Percentiles rank a stretch among this genome's conserved stretches.
Evolutionary conservation across 2,329 filamentous ascomycete species (phyloP).

Genomic region (Westerdykella sp.): DNA sequence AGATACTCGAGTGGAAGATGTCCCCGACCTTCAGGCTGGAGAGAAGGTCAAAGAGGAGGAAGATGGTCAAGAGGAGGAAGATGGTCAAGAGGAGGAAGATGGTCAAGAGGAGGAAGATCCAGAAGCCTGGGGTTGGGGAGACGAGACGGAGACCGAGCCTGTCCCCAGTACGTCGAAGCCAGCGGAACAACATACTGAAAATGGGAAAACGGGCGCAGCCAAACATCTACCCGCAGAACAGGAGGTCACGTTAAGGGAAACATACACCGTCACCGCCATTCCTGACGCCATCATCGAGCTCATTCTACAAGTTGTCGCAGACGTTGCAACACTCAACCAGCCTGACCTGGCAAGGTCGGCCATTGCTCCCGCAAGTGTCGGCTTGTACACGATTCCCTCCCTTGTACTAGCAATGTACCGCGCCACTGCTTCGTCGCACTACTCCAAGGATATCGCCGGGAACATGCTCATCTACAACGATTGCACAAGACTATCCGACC

Average conservation of each 20-base stretch:
- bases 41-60: slow-evolving; percentile 16
- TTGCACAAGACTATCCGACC: slow-evolving; percentile 51
- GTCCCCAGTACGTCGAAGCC: slow-evolving; percentile 14
- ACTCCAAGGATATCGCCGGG: slow-evolving; percentile 53
- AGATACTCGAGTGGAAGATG: slow-evolving; percentile 8
- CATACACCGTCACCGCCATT: slow-evolving; percentile 81
- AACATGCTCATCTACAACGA: slow-evolving; percentile 64
- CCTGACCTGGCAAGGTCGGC: slow-evolving; percentile 44
- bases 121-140: slow-evolving; percentile 83
- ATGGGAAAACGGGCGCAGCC: slow-evolving; percentile 21
- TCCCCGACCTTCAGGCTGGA: slow-evolving; percentile 13
- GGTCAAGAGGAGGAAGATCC: slow-evolving; percentile 32
- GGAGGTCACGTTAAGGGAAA: slow-evolving; percentile 75
- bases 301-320: slow-evolving; percentile 48
- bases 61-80: slow-evolving; percentile 24
- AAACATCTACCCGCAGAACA: slow-evolving; percentile 35
- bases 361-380: slow-evolving; percentile 61
- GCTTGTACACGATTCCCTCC: slow-evolving; percentile 65
- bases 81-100: slow-evolving; percentile 22
- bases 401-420: slow-evolving; percentile 72
- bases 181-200: slow-evolving; percentile 24
- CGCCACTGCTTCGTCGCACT: slow-evolving; percentile 69
- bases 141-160: slow-evolving; percentile 45
- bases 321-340: slow-evolving; percentile 50
- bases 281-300: slow-evolving; percentile 70